Evolutionary conservation across 2,329 filamentous ascomycete species (phyloP).

Genomic region (Alternaria sp.): DNA sequence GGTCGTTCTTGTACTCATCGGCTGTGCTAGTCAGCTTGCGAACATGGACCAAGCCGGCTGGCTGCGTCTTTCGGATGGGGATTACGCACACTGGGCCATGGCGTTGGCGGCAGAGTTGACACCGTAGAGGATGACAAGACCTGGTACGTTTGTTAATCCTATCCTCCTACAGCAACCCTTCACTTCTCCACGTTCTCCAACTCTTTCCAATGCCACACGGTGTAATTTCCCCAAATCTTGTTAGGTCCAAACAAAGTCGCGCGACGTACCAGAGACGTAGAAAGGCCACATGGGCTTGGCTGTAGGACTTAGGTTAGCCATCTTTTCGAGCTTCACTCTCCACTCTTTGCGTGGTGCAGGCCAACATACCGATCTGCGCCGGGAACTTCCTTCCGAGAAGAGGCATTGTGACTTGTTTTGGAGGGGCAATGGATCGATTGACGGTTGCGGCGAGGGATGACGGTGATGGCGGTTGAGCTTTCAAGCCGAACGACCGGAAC

Average conservation of each 20-base stretch:
- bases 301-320: conserved; percentile 57
- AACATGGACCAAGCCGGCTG: conserved; percentile 1
- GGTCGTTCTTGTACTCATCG: conserved; percentile 97
- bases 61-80: background rate
- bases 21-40: conserved; percentile 60
- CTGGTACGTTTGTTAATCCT: conserved; percentile 57
- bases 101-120: conserved; percentile 83
- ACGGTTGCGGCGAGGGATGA: conserved; percentile 43
- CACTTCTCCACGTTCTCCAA: conserved; percentile 2
- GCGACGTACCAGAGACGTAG: conserved; percentile 86
- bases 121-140: conserved; percentile 86
- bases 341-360: conserved; percentile 9
- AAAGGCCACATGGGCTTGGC: conserved; percentile 92
- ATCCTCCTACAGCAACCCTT: conserved; percentile 1
- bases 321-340: conserved; percentile 13
- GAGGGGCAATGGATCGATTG: conserved; percentile 40
- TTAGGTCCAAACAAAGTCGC: background rate
- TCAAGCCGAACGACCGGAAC: conserved; percentile 20
- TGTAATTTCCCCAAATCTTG: background rate
- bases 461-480: conserved; percentile 32
- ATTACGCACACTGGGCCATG: conserved; percentile 77
- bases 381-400: conserved; percentile 63
- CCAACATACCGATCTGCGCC: conserved; percentile 57
- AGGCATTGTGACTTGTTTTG: conserved; percentile 50
- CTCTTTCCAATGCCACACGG: conserved; percentile 17